These are phyloP conservation scores for Onygenales sp. DNA, from an alignment of 2,329 filamentous ascomycete genomes.

Conservation along the genomic window DNA sequence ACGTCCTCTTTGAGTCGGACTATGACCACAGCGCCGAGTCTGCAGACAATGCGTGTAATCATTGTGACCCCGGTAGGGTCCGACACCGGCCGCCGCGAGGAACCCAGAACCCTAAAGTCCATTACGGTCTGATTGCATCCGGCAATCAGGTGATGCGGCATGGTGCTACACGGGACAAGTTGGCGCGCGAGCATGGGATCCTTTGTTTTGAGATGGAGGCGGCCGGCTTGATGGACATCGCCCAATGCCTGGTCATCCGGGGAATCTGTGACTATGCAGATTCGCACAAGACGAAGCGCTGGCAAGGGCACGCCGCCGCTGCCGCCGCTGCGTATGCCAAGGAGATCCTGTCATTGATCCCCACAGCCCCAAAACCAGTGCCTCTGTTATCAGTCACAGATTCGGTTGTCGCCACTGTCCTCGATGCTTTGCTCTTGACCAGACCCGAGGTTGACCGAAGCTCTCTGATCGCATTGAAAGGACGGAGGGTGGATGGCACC, in stretches of 20 bases:
- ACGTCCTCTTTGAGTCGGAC: conserved; percentile 15
- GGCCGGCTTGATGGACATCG: conserved; percentile 9
- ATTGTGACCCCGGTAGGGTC: not conserved
- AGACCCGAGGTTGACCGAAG: conserved; percentile 16
- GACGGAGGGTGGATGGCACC: conserved; percentile 13
- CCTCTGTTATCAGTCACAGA: conserved; percentile 9
- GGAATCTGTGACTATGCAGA: conserved; percentile 36
- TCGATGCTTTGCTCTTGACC: conserved; percentile 15
- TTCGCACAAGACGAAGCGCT: conserved; percentile 29
- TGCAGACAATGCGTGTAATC: not conserved
- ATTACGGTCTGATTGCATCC: conserved; percentile 19
- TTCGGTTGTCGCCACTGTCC: conserved; percentile 10
- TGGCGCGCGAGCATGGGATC: conserved; percentile 8
- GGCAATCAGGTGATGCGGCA: conserved; percentile 18
- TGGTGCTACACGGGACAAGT: conserved; percentile 7
- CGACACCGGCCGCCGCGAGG: not conserved
- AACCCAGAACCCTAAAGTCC: conserved; percentile 6
- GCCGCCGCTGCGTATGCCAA: conserved; percentile 22
- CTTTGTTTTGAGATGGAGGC: conserved; percentile 21
- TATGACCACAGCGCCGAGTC: conserved; percentile 10
- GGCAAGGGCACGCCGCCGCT: conserved; percentile 27
- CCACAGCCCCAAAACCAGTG: not conserved
- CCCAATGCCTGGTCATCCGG: conserved; percentile 31
- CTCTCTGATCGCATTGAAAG: conserved; percentile 16
- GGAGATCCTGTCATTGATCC: conserved; percentile 9